A percentile compares a stretch with the other conserved stretches of the same genome.
Conservation (phyloP, 2,329 filamentous ascomycete species). For the Blastomyces silverae region DNA sequence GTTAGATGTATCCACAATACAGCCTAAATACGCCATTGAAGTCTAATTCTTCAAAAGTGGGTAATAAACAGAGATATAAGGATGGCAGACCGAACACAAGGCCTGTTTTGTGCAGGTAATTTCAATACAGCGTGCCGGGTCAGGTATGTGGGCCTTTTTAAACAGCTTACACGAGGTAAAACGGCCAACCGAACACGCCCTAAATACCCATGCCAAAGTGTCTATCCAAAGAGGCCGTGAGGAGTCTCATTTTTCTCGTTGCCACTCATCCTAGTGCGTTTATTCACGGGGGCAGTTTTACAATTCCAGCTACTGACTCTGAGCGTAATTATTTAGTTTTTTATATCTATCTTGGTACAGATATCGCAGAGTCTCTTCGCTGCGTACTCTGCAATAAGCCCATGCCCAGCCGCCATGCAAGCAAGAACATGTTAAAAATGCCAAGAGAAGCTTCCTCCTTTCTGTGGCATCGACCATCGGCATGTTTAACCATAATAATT, state of each 20-base stretch:
- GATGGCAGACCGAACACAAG: too few species aligned
- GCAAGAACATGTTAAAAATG: not conserved
- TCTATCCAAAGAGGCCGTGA: not conserved
- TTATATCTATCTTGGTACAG: not conserved
- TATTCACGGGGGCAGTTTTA: not conserved
- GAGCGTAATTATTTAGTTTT: not conserved
- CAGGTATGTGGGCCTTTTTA: too few species aligned
- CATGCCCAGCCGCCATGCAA: not conserved
- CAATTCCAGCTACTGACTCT: not conserved
- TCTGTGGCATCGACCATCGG: not conserved
- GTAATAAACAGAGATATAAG: too few species aligned
- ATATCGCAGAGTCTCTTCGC: too few species aligned
- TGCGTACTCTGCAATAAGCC: not conserved
- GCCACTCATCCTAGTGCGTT: not conserved
- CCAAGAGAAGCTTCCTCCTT: conserved; percentile 1
- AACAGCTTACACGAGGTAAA: too few species aligned
- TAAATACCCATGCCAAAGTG: not conserved
- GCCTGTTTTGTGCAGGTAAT: too few species aligned
- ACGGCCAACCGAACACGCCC: too few species aligned
- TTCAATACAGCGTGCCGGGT: too few species aligned
- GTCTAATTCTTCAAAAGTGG: too few species aligned
- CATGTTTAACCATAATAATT: not conserved
- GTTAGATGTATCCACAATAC: too few species aligned
- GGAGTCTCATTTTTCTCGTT: not conserved
- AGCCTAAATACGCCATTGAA: too few species aligned